Conservation (phyloP, 805 yeast genomes). For the Pichia heedii region DNA sequence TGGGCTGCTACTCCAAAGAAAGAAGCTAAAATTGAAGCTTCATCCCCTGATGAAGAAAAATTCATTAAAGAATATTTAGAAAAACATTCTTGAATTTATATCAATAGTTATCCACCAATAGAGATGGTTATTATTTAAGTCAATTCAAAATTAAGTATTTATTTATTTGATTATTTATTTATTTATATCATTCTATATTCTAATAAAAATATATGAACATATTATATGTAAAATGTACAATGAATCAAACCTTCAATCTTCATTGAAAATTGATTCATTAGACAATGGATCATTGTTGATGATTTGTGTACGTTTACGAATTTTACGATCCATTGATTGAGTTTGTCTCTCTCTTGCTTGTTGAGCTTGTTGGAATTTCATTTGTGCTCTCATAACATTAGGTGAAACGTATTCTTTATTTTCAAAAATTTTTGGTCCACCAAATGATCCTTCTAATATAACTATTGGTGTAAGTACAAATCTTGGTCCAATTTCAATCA, state of each 20-base stretch:
- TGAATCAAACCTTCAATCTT: constrained; percentile 11
- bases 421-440: constrained; percentile 96
- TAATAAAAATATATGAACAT: background rate
- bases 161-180: background rate
- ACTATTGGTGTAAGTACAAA: constrained; percentile 87
- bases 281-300: constrained; percentile 76
- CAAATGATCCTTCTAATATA: constrained; percentile 90
- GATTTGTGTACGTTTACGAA: constrained; percentile 66
- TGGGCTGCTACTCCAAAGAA: constrained; percentile 51
- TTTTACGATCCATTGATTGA: constrained; percentile 66
- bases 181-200: background rate
- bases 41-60: constrained; percentile 81
- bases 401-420: constrained; percentile 96
- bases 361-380: constrained; percentile 68
- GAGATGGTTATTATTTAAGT: too few species aligned
- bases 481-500: constrained; percentile 95
- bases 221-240: too few species aligned
- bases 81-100: constrained; percentile 28
- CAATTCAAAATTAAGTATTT: too few species aligned
- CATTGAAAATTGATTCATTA: constrained; percentile 65
- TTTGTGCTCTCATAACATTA: constrained; percentile 86
- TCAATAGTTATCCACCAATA: too few species aligned
- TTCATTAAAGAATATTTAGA: constrained; percentile 67
- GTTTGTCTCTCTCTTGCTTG: constrained; percentile 73
- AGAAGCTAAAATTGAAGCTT: constrained; percentile 64